These are phyloP conservation scores for Penicillium occitanis DNA, from an alignment of 2,329 filamentous ascomycete genomes.

Conservation along the genomic window DNA sequence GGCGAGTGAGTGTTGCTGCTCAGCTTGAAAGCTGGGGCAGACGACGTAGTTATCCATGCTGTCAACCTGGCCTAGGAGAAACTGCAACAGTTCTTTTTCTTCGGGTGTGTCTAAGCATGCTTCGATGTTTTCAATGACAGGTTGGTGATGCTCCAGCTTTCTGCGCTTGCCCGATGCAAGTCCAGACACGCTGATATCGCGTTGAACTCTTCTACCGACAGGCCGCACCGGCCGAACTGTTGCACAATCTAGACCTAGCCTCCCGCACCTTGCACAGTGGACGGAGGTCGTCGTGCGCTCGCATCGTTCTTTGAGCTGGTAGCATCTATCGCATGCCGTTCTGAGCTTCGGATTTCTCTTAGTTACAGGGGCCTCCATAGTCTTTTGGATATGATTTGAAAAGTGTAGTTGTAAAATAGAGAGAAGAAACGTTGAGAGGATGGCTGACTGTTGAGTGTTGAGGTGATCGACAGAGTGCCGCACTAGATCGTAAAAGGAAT, in stretches of 20 bases:
- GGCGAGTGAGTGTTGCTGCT: constrained; percentile 13
- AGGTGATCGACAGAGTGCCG: too few relatives aligned
- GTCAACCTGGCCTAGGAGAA: constrained; percentile 7
- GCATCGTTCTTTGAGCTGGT: constrained; percentile 19
- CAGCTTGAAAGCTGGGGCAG: constrained; percentile 10
- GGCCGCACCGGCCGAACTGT: constrained; percentile 10
- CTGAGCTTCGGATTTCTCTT: constrained; percentile 10
- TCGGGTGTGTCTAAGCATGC: not conserved
- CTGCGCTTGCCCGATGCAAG: not conserved
- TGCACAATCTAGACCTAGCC: constrained; percentile 10
- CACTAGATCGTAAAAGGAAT: not conserved
- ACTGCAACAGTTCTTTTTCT: constrained; percentile 17
- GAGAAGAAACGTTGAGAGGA: not conserved
- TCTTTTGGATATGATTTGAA: not conserved
- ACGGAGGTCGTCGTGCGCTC: not conserved
- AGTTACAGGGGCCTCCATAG: not conserved
- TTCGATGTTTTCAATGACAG: constrained; percentile 1
- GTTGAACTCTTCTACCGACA: constrained; percentile 9
- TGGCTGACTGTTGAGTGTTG: not conserved
- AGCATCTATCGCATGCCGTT: constrained; percentile 16
- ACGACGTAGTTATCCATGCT: constrained; percentile 16
- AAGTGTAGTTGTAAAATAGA: not conserved
- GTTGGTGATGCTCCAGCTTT: not conserved
- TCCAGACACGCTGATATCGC: not conserved
- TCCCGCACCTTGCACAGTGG: constrained; percentile 12